Percentiles rank a stretch among this genome's conserved stretches.
Conservation (phyloP, 805 yeast species). For the Wickerhamiella brachini region DNA sequence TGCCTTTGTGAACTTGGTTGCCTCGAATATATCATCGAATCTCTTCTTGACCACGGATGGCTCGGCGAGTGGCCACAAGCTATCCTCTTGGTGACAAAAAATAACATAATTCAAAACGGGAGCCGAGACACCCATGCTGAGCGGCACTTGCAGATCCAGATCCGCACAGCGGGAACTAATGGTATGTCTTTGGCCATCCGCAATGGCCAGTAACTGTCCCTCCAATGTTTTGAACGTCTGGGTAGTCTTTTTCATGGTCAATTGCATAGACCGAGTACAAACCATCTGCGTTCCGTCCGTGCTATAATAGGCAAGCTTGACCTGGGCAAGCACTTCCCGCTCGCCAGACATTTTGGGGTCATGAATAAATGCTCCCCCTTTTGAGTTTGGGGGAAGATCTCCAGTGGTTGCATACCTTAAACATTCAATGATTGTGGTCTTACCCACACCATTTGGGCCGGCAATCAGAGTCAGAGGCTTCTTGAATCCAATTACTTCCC, state of each 20-base stretch:
- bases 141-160: slow-evolving; percentile 68
- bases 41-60: slow-evolving; percentile 78
- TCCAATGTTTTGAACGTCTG: slow-evolving; percentile 82
- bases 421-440: slow-evolving; percentile 92
- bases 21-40: slow-evolving; percentile 94
- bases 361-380: slow-evolving; percentile 91
- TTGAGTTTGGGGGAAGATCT: slow-evolving; percentile 86
- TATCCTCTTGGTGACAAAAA: slow-evolving; percentile 95
- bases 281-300: slow-evolving; percentile 68
- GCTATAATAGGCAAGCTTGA: slow-evolving; percentile 70
- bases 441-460: slow-evolving; percentile 94
- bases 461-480: slow-evolving; percentile 85
- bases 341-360: slow-evolving; percentile 66
- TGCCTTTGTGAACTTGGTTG: slow-evolving; percentile 82
- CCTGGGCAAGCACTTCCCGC: slow-evolving; percentile 73
- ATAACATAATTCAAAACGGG: slow-evolving; percentile 84
- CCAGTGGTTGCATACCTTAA: slow-evolving; percentile 91
- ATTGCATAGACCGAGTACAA: slow-evolving; percentile 71
- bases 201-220: slow-evolving; percentile 62
- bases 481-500: slow-evolving; percentile 81
- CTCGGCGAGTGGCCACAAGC: slow-evolving; percentile 85
- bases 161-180: slow-evolving; percentile 65
- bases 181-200: slow-evolving; percentile 51
- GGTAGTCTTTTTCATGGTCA: slow-evolving; percentile 45
- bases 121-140: slow-evolving; percentile 71